Conservation (phyloP, 345 rosid genomes). For the Lenwebbia sp. region DNA sequence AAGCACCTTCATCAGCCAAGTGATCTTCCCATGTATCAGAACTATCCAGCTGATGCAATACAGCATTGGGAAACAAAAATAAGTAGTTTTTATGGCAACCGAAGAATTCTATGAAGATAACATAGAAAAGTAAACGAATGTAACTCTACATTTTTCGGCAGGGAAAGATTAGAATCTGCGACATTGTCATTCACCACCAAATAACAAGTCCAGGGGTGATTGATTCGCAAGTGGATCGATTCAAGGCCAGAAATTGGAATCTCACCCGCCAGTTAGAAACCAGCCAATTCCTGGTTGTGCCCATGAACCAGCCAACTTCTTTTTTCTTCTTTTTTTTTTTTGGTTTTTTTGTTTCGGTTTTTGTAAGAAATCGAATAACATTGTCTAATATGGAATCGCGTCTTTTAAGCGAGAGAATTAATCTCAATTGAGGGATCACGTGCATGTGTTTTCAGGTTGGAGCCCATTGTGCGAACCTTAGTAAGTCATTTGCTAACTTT, state of each 20-base stretch:
- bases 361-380: no score
- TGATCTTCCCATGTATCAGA: constrained; percentile 65
- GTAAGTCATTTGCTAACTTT: no score
- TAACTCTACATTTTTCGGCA: background rate
- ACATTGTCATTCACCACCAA: background rate
- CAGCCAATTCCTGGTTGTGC: background rate
- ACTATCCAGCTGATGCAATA: constrained; percentile 39
- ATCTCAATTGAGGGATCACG: no score
- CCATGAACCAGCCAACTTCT: no score
- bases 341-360: no score
- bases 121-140: background rate
- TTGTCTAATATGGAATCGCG: no score
- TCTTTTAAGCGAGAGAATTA: no score
- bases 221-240: background rate
- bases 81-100: background rate
- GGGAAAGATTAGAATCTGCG: background rate
- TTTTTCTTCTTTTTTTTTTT: no score
- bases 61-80: background rate
- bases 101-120: background rate
- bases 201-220: background rate
- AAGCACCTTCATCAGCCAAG: constrained; percentile 17
- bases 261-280: background rate
- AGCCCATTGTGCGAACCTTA: no score
- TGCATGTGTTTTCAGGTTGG: no score
- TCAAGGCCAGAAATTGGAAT: background rate